phyloP scores from a whole-genome alignment of 2,329 filamentous ascomycete species.

The Neonectria neomacrospora region DNA sequence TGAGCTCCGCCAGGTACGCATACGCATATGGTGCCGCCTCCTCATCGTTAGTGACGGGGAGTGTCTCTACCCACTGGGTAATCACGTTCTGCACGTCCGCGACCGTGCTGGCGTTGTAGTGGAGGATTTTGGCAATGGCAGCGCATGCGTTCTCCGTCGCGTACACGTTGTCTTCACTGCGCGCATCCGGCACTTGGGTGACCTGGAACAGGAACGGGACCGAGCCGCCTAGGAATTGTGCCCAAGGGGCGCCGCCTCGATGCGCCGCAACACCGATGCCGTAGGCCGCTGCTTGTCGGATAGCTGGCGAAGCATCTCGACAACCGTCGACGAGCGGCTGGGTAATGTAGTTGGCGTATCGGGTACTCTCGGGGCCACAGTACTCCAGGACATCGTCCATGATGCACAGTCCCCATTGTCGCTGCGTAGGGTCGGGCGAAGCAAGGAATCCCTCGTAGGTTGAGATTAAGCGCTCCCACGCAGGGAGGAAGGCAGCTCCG shows the following conservation, averaged over 20 bases:
- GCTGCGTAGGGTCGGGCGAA: slow-evolving; percentile 85
- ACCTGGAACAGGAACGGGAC: slow-evolving; percentile 87
- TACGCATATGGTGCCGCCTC: slow-evolving; percentile 98
- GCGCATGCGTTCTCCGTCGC: slow-evolving; percentile 98
- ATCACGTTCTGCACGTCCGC: slow-evolving; percentile 80
- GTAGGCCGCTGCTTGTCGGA: slow-evolving; percentile 95
- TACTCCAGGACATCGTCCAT: slow-evolving; percentile 99
- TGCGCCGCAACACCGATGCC: slow-evolving; percentile 96
- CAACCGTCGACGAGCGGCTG: slow-evolving; percentile 89
- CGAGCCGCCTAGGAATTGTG: slow-evolving; percentile 83
- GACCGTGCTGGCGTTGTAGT: slow-evolving; percentile 85
- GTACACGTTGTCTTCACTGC: slow-evolving; percentile 93
- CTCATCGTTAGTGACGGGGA: slow-evolving; percentile 94
- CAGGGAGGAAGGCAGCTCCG: slow-evolving; percentile 81
- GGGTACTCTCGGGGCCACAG: slow-evolving; percentile 88
- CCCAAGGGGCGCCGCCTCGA: slow-evolving; percentile 87
- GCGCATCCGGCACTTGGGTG: slow-evolving; percentile 81
- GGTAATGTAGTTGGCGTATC: slow-evolving; percentile 87
- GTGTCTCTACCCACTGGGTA: slow-evolving; percentile 87
- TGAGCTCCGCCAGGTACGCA: slow-evolving; percentile 88
- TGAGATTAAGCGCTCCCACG: slow-evolving; percentile 86
- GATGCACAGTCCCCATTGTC: slow-evolving; percentile 99
- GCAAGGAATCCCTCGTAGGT: slow-evolving; percentile 89
- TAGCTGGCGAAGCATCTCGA: slow-evolving; percentile 85
- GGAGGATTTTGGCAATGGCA: slow-evolving; percentile 95